These are phyloP conservation scores for Neurospora sp. DNA, from an alignment of 495 filamentous ascomycete genomes.

Conservation along the genomic window DNA sequence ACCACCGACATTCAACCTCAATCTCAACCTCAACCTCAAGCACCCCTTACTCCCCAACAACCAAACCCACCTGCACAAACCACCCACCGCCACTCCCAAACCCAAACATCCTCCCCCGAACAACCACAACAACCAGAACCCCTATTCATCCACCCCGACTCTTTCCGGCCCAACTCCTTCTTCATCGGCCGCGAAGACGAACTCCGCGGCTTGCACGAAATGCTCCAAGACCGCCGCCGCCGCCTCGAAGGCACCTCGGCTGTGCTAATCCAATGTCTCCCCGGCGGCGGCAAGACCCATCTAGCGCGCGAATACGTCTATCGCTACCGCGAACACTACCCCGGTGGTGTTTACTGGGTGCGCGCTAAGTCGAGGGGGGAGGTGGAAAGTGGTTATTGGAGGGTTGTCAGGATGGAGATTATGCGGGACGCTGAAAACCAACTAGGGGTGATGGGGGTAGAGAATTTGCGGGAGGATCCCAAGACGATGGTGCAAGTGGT, in stretches of 20 bases:
- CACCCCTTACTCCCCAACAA: background rate
- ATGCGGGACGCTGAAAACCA: conserved; percentile 14
- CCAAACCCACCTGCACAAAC: background rate
- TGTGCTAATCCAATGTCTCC: conserved; percentile 60
- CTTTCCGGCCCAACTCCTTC: conserved; percentile 66
- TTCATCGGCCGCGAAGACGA: conserved; percentile 69
- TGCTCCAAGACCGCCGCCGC: conserved; percentile 54
- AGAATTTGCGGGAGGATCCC: conserved; percentile 28
- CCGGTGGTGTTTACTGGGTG: conserved; percentile 75
- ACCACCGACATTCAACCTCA: background rate
- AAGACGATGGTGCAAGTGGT: conserved; percentile 50
- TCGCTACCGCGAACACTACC: conserved; percentile 51
- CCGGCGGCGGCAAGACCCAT: conserved; percentile 76
- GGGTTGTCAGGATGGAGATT: conserved; percentile 58
- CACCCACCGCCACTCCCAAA: background rate
- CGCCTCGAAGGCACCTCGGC: conserved; percentile 53
- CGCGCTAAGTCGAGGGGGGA: conserved; percentile 55
- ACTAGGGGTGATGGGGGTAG: conserved; percentile 22
- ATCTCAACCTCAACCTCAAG: background rate
- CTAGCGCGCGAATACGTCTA: conserved; percentile 76
- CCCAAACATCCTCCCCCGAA: background rate
- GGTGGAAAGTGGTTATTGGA: conserved; percentile 59
- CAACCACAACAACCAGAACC: conserved; percentile 7
- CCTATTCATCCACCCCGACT: conserved; percentile 60
- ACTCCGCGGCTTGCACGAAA: conserved; percentile 53